phyloP scores from a whole-genome alignment of 2,329 filamentous ascomycete genomes.

The Dothideomycetes sp. region DNA sequence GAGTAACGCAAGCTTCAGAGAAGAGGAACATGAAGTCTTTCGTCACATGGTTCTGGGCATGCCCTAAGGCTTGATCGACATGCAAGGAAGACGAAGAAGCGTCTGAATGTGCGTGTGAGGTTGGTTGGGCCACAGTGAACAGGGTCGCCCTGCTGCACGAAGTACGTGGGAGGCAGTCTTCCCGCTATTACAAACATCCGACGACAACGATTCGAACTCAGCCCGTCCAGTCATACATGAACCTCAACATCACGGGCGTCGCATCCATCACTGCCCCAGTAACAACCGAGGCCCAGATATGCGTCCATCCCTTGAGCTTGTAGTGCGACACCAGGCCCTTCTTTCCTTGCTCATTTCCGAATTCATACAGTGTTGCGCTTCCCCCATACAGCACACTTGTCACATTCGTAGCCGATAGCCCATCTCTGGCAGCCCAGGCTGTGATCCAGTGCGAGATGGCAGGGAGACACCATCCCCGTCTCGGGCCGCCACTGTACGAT shows the following conservation, averaged over 20 bases:
- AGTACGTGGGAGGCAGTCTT: too few relatives aligned
- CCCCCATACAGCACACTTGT: slow-evolving; percentile 13
- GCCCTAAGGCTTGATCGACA: too few relatives aligned
- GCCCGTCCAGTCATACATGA: slow-evolving; percentile 20
- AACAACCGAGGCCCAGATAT: slow-evolving; percentile 28
- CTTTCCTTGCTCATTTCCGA: slow-evolving; percentile 20
- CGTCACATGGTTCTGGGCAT: too few relatives aligned
- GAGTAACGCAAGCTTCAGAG: too few relatives aligned
- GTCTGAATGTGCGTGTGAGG: too few relatives aligned
- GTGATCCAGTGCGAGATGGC: slow-evolving; percentile 14
- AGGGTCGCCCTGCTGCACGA: too few relatives aligned
- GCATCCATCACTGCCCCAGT: slow-evolving; percentile 14
- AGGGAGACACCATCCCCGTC: slow-evolving; percentile 7
- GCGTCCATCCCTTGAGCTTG: slow-evolving; percentile 24
- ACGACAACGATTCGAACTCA: too few relatives aligned
- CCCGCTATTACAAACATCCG: too few relatives aligned
- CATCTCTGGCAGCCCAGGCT: slow-evolving; percentile 24
- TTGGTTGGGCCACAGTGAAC: too few relatives aligned
- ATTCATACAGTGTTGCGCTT: slow-evolving; percentile 20
- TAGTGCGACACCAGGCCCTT: slow-evolving; percentile 28
- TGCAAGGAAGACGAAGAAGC: too few relatives aligned
- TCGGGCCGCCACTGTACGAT: slow-evolving; percentile 21
- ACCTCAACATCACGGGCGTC: slow-evolving; percentile 18
- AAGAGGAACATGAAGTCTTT: too few relatives aligned
- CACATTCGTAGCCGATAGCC: slow-evolving; percentile 17